Base-by-base conservation (phyloP, 2,329 filamentous ascomycete species). In the Exophiala aquamarina region DNA sequence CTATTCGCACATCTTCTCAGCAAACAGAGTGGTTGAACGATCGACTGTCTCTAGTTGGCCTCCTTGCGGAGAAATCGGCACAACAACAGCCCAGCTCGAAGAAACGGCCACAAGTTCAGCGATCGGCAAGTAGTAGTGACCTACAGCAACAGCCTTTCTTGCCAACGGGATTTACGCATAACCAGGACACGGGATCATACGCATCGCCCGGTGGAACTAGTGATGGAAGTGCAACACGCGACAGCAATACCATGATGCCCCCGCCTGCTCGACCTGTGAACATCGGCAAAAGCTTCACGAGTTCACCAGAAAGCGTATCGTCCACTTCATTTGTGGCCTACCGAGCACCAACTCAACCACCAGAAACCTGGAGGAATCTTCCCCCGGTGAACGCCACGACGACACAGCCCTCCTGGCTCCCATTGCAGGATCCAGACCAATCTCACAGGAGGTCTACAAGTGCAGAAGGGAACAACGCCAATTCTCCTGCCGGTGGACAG, bases 21-120 rank as follows among this genome's bases (percentile, higher is more conserved):
- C 35, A 35, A 11, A 11, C 19, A 10, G 26, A 35, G 28, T 50
- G 47, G 47, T 11, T 20, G 6, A 15, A 38, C 17, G 42, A 37
- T 20, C n/a, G 35, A 21, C 9, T 37, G 10, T 15, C 35, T 19
- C 7, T 37, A 7, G 35, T 19, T n/a, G 35, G 35, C 15, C 17
- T 19, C 4, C 18, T 8, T 13, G 17, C 14, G 10, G 35, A n/a
- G n/a, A n/a, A 37, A 19, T 15, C 35, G 8, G 18, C 20, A 7
- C 35, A 9, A 19, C 10, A 37, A 21, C 35, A 19, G 35, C n/a
- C 19, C 4, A 20, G 18, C 35, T 18, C 15, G 7, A 37, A 7
- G 8, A 15, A n/a, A 13, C 15, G 17, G 15, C 35, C 35, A 8
- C n/a, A 19, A 19, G 18, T 19, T 8, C 10, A 18, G 6, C 14